These are phyloP conservation scores for Pleoardoris graminearum DNA, from an alignment of 2,329 filamentous ascomycete genomes.

Conservation along the genomic window DNA sequence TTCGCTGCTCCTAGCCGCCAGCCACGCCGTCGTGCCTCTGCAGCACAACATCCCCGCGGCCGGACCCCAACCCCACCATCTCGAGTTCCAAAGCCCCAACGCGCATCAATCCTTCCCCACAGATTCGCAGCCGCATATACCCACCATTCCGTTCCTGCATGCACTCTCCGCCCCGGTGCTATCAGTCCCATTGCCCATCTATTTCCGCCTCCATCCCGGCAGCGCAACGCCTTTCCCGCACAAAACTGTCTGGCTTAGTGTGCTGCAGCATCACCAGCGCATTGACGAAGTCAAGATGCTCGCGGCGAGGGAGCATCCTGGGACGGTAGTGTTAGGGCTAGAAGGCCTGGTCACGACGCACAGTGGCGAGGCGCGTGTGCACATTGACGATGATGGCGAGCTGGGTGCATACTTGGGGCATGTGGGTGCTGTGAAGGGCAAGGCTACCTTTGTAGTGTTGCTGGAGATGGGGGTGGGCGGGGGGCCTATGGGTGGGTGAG, in stretches of 20 bases:
- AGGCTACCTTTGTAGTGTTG: constrained; percentile 57
- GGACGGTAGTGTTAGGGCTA: constrained; percentile 61
- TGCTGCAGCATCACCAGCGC: constrained; percentile 60
- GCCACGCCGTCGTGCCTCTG: constrained; percentile 48
- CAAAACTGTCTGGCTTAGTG: constrained; percentile 66
- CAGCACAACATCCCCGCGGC: constrained; percentile 23
- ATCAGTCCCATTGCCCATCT: constrained; percentile 65
- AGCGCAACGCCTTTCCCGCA: constrained; percentile 57
- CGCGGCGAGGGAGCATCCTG: constrained; percentile 64
- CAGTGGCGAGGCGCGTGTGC: constrained; percentile 62
- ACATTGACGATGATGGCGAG: constrained; percentile 72
- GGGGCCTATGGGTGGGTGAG: not conserved
- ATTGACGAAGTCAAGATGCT: constrained; percentile 66
- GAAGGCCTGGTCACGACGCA: constrained; percentile 65
- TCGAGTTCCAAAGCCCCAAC: constrained; percentile 31
- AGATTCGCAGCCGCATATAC: not conserved
- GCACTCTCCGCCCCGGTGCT: not conserved
- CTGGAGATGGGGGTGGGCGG: constrained; percentile 17
- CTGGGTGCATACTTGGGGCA: constrained; percentile 72
- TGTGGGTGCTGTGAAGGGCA: constrained; percentile 53
- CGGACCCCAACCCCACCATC: constrained; percentile 32
- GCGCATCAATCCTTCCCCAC: constrained; percentile 13
- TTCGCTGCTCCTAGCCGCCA: constrained; percentile 62
- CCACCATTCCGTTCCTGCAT: not conserved
- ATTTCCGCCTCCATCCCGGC: constrained; percentile 69